Evolutionary conservation across 106 monocot genomes (phyloP).

Genomic region (Platanthera zijinensis): DNA sequence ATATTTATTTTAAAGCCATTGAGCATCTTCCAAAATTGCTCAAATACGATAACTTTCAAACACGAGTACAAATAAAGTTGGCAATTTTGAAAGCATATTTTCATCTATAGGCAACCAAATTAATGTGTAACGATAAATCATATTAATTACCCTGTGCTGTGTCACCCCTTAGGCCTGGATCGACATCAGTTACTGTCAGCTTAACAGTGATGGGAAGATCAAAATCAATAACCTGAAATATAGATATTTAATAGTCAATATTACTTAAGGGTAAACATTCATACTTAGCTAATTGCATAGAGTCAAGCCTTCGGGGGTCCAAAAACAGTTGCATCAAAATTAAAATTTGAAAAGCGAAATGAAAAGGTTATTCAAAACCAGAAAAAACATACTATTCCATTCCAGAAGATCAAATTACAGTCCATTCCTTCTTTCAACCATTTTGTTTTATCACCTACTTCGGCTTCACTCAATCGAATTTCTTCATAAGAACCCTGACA

Average conservation of each 20-base stretch:
- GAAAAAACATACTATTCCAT: constrained; percentile 60
- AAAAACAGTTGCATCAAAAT: background rate
- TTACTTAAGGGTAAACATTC: background rate
- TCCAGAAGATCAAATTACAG: constrained; percentile 86
- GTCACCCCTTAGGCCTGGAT: constrained; percentile 76
- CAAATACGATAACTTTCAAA: background rate
- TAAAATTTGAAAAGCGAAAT: too few relatives aligned
- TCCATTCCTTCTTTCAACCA: constrained; percentile 93
- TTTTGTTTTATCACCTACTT: constrained; percentile 79
- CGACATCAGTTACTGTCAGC: constrained; percentile 69
- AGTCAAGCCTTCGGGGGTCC: background rate
- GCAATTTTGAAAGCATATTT: background rate
- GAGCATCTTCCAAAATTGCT: background rate
- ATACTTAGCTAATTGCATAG: background rate
- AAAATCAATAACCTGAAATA: constrained; percentile 80
- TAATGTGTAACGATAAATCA: background rate
- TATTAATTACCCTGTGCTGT: constrained; percentile 69
- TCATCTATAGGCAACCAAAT: background rate
- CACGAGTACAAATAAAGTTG: background rate
- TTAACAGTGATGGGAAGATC: constrained; percentile 79
- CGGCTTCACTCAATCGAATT: constrained; percentile 52
- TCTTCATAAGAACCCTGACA: constrained; percentile 76
- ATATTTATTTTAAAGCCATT: background rate
- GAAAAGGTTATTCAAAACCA: background rate
- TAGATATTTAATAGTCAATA: background rate